Evolutionary conservation across 2,329 filamentous ascomycete species (phyloP).

Genomic region (Aspergillus amoenus): DNA sequence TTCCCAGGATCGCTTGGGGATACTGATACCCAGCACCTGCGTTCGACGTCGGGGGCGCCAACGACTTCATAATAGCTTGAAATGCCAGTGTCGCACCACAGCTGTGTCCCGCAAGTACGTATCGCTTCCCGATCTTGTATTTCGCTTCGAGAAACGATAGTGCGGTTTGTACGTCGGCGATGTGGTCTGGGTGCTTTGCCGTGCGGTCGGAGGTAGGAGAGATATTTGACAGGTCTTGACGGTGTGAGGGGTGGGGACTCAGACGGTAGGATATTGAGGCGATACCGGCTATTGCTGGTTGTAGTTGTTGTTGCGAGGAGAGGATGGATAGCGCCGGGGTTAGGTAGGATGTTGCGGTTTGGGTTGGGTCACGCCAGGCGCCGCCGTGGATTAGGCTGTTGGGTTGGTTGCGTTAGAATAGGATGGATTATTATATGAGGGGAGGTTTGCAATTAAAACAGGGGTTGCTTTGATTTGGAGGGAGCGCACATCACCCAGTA

Average conservation of each 20-base stretch:
- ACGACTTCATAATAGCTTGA: conserved; percentile 41
- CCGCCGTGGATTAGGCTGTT: conserved; percentile 49
- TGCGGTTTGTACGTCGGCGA: conserved; percentile 42
- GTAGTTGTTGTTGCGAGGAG: conserved; percentile 14
- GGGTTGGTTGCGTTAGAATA: not conserved
- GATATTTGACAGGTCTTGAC: conserved; percentile 32
- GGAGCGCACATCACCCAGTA: conserved; percentile 43
- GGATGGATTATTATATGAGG: no score
- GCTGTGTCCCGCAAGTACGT: conserved; percentile 48
- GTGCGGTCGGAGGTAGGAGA: conserved; percentile 27
- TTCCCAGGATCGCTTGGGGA: conserved; percentile 42
- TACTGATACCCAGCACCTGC: conserved; percentile 8
- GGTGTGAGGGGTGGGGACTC: conserved; percentile 41
- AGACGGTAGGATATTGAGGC: conserved; percentile 51
- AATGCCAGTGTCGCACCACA: conserved; percentile 49
- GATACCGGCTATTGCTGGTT: conserved; percentile 35
- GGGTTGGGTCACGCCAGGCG: conserved; percentile 49
- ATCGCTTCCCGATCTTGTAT: conserved; percentile 39
- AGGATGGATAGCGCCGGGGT: conserved; percentile 35
- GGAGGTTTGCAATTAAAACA: no score
- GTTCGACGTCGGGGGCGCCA: not conserved
- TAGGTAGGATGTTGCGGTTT: conserved; percentile 37
- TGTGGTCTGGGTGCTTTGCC: conserved; percentile 47
- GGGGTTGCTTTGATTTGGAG: not conserved
- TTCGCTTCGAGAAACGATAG: conserved; percentile 42